Evolutionary conservation across 2,329 filamentous ascomycete species (phyloP).

Genomic region (Pseudogymnoascus sp.): DNA sequence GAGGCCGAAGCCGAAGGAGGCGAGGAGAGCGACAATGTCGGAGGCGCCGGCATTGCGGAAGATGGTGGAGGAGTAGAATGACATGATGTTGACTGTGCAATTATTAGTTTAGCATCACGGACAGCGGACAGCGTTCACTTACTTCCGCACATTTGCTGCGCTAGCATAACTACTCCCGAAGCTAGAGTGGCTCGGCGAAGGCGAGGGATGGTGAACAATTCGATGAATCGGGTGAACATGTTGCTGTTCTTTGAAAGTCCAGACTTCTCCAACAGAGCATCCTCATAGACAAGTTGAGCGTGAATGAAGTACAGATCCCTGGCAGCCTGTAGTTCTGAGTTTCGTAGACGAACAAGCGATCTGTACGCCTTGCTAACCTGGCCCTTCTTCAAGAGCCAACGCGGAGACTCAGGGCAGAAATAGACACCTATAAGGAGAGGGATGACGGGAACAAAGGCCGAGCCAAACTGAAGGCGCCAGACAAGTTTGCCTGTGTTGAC

Average conservation of each 20-base stretch:
- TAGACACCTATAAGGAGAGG: constrained; percentile 54
- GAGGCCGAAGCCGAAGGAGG: constrained; percentile 57
- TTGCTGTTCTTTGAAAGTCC: constrained; percentile 42
- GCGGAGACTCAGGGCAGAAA: constrained; percentile 57
- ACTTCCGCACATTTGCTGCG: constrained; percentile 27
- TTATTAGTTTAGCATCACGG: constrained; percentile 13
- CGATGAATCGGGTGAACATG: constrained; percentile 53
- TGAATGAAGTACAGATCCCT: constrained; percentile 57
- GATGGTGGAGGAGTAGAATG: constrained; percentile 64
- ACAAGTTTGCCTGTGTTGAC: constrained; percentile 46
- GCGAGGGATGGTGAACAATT: constrained; percentile 62
- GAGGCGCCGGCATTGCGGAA: constrained; percentile 50
- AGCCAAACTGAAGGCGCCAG: constrained; percentile 58
- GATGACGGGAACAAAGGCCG: constrained; percentile 52
- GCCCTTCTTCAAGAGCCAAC: constrained; percentile 50
- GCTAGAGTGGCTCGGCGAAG: constrained; percentile 66
- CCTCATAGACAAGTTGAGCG: constrained; percentile 43
- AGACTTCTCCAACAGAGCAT: constrained; percentile 19
- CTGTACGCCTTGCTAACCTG: constrained; percentile 43
- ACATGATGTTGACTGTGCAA: constrained; percentile 53
- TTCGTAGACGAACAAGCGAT: constrained; percentile 49
- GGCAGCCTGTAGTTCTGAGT: constrained; percentile 48
- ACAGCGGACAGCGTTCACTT: background rate
- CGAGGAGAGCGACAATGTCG: constrained; percentile 48
- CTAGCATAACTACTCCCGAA: constrained; percentile 68